These are phyloP conservation scores for Helichrysum umbraculigerum DNA, from an alignment of 129 eudicot genomes.

Conservation along the genomic window DNA sequence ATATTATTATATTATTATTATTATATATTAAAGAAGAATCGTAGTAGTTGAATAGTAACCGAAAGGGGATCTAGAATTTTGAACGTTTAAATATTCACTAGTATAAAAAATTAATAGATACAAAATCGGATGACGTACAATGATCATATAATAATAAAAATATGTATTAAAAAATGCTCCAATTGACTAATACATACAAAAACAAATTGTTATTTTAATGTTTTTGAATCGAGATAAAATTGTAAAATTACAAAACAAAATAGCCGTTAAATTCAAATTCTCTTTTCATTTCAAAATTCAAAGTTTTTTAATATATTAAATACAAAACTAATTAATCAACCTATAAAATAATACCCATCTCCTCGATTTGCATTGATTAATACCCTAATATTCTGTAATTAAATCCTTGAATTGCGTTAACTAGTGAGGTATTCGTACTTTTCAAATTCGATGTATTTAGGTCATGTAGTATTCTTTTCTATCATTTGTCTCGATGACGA, in stretches of 20 bases:
- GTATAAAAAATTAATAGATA: not conserved
- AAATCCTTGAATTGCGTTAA: conserved; percentile 39
- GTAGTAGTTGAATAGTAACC: too few relatives aligned
- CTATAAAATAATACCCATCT: conserved; percentile 26
- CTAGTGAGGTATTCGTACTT: conserved; percentile 19
- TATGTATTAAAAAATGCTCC: conserved; percentile 26
- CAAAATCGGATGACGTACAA: not conserved
- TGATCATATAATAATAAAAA: not conserved
- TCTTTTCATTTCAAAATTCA: conserved; percentile 53
- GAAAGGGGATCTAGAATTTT: too few relatives aligned
- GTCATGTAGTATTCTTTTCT: conserved; percentile 26
- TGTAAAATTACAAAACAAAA: not conserved
- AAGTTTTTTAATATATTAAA: conserved; percentile 32
- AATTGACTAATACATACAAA: conserved; percentile 35
- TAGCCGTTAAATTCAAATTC: conserved; percentile 49
- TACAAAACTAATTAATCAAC: not conserved
- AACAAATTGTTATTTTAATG: not conserved
- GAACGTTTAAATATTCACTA: not conserved
- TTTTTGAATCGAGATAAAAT: conserved; percentile 17
- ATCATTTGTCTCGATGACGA: conserved; percentile 39
- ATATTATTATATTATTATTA: too few relatives aligned
- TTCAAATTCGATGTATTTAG: conserved; percentile 19
- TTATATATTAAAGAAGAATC: too few relatives aligned
- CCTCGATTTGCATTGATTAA: conserved; percentile 48
- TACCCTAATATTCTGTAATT: conserved; percentile 34